Conservation (phyloP, 2,329 filamentous ascomycete genomes). For the Epichloe uncinata region DNA sequence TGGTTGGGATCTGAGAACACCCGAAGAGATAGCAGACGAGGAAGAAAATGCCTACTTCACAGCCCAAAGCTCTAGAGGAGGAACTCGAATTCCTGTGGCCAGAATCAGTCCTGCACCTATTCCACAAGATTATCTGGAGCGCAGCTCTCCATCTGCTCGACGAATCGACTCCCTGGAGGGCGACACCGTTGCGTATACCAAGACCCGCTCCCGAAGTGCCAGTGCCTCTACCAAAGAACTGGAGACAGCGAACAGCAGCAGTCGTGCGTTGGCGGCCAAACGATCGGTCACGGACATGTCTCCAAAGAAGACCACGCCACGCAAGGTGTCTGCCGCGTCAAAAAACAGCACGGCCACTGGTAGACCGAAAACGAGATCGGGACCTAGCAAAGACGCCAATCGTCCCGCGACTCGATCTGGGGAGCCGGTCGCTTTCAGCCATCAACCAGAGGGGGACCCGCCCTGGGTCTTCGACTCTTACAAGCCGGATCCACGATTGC, state of each 20-base stretch:
- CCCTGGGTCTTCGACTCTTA: conserved; percentile 94
- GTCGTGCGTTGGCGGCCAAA: conserved; percentile 20
- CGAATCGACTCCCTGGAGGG: conserved; percentile 44
- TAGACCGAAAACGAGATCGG: conserved; percentile 52
- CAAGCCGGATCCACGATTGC: conserved; percentile 85
- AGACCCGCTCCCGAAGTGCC: conserved; percentile 55
- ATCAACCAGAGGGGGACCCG: conserved; percentile 82
- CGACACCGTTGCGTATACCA: conserved; percentile 44
- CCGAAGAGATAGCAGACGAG: conserved; percentile 62
- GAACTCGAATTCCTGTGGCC: conserved; percentile 77
- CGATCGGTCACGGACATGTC: conserved; percentile 36
- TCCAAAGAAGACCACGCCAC: conserved; percentile 35
- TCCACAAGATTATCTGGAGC: conserved; percentile 56
- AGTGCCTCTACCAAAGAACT: conserved; percentile 38
- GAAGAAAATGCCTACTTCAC: conserved; percentile 38
- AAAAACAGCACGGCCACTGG: conserved; percentile 29
- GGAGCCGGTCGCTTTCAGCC: conserved; percentile 34
- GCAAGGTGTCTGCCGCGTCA: conserved; percentile 32
- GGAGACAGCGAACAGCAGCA: conserved; percentile 8
- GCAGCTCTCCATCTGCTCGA: conserved; percentile 55
- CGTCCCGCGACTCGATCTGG: conserved; percentile 52
- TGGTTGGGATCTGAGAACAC: conserved; percentile 59
- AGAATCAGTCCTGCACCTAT: conserved; percentile 69
- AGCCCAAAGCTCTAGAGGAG: conserved; percentile 42
- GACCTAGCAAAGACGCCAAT: conserved; percentile 33